A percentile compares a stretch with the other conserved stretches of the same genome.
These are phyloP conservation scores for Marchantia paleacea DNA, from an alignment of 225 moss, liverwort and hornwort species.

Conservation along the genomic window DNA sequence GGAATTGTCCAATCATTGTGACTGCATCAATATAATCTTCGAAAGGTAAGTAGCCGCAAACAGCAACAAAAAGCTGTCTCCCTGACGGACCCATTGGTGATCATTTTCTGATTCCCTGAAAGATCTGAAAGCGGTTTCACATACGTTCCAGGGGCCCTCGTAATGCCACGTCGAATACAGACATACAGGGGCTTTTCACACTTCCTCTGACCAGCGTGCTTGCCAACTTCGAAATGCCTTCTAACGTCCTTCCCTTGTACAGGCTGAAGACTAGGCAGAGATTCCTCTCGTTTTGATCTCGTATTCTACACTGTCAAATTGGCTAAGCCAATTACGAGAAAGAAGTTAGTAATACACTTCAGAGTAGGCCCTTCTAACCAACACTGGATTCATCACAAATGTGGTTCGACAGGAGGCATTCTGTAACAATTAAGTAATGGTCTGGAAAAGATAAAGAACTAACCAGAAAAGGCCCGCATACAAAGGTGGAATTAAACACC, in stretches of 20 bases:
- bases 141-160: conserved; percentile 2
- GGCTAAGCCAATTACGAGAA: neutral
- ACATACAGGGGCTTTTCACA: conserved; percentile 2
- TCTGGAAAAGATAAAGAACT: neutral
- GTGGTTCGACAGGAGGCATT: neutral
- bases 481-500: conserved; percentile 17
- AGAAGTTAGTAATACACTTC: neutral
- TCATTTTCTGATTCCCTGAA: conserved; percentile 3
- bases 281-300: conserved; percentile 3
- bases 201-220: neutral
- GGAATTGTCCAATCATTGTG: neutral
- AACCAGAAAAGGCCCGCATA: neutral
- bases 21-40: conserved; percentile 6
- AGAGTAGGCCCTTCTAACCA: neutral
- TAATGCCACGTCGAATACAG: neutral
- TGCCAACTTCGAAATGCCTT: conserved; percentile 1
- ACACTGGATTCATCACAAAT: neutral
- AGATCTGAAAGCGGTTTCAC: neutral
- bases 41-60: conserved; percentile 14
- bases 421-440: neutral
- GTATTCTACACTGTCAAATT: conserved; percentile 1
- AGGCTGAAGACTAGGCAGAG: conserved; percentile 3
- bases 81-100: neutral
- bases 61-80: conserved; percentile 12
- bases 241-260: neutral